Base-by-base conservation (phyloP, 768 basidiomycete genomes). In the Macrocybe gigantea region DNA sequence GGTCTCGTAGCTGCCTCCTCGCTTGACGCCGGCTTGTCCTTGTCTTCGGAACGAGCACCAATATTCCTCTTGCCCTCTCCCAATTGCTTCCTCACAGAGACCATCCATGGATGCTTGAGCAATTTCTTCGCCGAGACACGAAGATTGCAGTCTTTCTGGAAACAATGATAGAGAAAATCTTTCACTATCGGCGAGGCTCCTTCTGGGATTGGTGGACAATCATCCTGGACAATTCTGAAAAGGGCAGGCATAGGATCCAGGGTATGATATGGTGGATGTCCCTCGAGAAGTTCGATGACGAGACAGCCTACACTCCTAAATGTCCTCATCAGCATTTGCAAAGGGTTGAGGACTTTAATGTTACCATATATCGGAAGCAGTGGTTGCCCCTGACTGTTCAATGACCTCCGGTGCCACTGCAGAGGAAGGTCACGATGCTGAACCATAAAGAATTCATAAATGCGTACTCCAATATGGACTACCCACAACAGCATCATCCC, bases 381-480 rank as follows among this genome's bases (percentile, higher is more conserved):
- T 96, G 1, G 93, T 94, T 31, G 96, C 95, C 31, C 96, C 96
- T 31, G 85, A 87, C 65, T 99, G 96, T 58, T 99, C 96, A 49
- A 99, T 97, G 41, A 99, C 91, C 67, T 99, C 96, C 2, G 96
- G 96, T 7, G 96, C 94, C 96, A 99, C 88, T 90, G 54, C 36
- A 49, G n/a, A 36, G 31, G 15, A 37, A 6, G 40, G 49, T 15
- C 50, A 36, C 41, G 37, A 51, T 13, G 30, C 33, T 22, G 12
- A 14, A 5, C 22, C 38, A 33, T 22, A 5, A 12, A 13, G 15
- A 9, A 13, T 33, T 11, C 14, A 32, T 15, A 44, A 37, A 45
- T 2, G 78, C 85, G 55, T 64, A 93, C 89, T 99, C 95, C 95
- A 99, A 62, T 99, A 99, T 4, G 95, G 95, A 59, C 91, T 94